Evolutionary conservation across 1,139 yeast genomes (phyloP).

Genomic region (Pichia kudriavzevii): DNA sequence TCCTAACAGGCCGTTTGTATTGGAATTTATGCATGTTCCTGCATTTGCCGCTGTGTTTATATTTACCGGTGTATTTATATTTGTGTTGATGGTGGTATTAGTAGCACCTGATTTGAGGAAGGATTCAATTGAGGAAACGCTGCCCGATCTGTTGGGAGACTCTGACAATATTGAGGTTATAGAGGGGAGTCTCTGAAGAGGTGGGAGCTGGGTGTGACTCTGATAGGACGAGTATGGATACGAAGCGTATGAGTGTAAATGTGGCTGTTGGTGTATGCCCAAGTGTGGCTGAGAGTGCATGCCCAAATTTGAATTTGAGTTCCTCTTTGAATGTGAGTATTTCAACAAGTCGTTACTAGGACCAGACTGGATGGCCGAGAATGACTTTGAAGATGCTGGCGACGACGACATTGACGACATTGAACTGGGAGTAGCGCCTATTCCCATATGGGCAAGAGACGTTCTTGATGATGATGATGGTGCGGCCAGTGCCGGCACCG

Average conservation of each 20-base stretch:
- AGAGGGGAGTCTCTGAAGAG: neutral
- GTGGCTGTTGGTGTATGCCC: too few species aligned
- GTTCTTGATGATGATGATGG: too few species aligned
- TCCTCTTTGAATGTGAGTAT: slow-evolving; percentile 7
- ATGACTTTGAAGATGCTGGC: neutral
- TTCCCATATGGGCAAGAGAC: too few species aligned
- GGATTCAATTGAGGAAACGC: neutral
- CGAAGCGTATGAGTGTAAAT: neutral
- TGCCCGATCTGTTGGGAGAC: neutral
- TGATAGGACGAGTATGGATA: neutral
- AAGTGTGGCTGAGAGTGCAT: too few species aligned
- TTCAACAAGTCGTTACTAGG: slow-evolving; percentile 12
- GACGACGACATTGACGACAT: too few species aligned
- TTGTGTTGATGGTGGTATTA: neutral
- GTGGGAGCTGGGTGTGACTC: neutral
- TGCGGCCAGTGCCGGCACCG: too few species aligned
- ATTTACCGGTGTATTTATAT: neutral
- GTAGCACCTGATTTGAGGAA: neutral
- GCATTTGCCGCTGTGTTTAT: too few species aligned
- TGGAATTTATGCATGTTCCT: too few species aligned
- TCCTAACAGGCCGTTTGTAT: too few species aligned
- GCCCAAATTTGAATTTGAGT: too few species aligned
- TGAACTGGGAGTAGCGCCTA: too few species aligned
- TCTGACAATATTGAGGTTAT: slow-evolving; percentile 8
- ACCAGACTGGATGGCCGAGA: too few species aligned